A percentile compares a stretch with the other conserved stretches of the same genome.
Conservation (phyloP, 139 green algal genomes). For the Closterium sp. region DNA sequence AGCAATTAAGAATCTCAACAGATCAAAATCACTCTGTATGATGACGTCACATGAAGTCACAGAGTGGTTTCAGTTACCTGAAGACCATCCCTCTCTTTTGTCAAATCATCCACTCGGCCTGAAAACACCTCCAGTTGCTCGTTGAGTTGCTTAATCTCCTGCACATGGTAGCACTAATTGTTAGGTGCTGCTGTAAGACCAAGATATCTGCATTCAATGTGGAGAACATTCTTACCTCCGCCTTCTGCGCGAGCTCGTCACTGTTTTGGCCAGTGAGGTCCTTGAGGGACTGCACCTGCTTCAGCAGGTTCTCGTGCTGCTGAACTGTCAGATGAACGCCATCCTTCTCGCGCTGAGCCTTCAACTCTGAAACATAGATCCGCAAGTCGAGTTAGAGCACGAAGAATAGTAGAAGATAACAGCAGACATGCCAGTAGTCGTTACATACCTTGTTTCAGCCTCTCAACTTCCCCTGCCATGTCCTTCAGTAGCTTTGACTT, state of each 20-base stretch:
- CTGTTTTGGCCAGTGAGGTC: slow-evolving; percentile 58
- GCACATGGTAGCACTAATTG: not conserved
- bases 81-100: not conserved
- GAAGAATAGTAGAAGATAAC: not conserved
- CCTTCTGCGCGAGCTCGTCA: slow-evolving; percentile 39
- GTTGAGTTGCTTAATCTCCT: not conserved
- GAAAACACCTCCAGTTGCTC: not conserved
- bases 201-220: not conserved
- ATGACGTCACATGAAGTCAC: not conserved
- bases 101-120: not conserved
- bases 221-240: slow-evolving; percentile 44
- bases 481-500: slow-evolving; percentile 94
- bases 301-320: slow-evolving; percentile 65
- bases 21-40: not conserved
- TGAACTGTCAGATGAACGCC: slow-evolving; percentile 79
- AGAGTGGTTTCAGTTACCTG: slow-evolving; percentile 4
- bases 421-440: not conserved
- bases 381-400: not conserved
- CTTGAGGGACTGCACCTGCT: slow-evolving; percentile 16
- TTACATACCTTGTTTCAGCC: slow-evolving; percentile 62
- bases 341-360: slow-evolving; percentile 87
- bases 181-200: not conserved
- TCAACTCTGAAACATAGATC: slow-evolving; percentile 55
- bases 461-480: slow-evolving; percentile 88
- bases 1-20: not conserved